Base-by-base conservation (phyloP, 768 basidiomycete genomes). In the Favolaschia claudopus region DNA sequence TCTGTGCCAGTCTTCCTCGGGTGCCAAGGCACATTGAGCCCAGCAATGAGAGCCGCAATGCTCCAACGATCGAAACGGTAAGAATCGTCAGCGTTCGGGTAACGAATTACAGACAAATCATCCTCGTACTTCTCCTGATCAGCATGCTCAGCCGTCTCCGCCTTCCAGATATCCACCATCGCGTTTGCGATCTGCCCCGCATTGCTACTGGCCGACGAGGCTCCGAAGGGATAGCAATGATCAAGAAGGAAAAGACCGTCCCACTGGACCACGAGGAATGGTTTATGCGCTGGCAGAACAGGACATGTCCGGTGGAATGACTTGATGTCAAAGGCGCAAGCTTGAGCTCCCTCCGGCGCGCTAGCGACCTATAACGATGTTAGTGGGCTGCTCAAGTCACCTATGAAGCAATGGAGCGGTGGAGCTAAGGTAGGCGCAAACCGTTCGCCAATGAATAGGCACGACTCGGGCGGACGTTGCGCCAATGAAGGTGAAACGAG, bases 281-380 rank as follows among this genome's bases (percentile, higher is more conserved):
- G 42, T 31, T 74, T 73, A 31, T 77, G 69, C 22, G 60, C 51
- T 0, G 75, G 72, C 17, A 34, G 39, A 6, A 72, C 50, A 2
- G 74, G 76, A 8, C 65, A 59, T 6, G 63, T 68, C 25, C 72
- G 65, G 50, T 73, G 68, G n/a, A 71, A 68, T 6, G 66, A 44
- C 27, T 65, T 64, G 17, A 76, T 62, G 45, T 77, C 74, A 28
- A 74, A 67, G 0, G 69, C 63, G 7, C 70, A 65, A 0, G 69
- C 76, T 36, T 72, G 64, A 0, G 74, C 59, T 2, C 76, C 75
- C 0, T 54, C 49, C 3, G 78, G 77, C 1, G 72, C 68, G 1
- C 7, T 9, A 10, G 68, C 53, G 46, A 71, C 56, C 70, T 72
- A 19, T 13, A 22, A n/a, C 29, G 22, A 44, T 14, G 17, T 4